These are phyloP conservation scores for Fomitopsis betulina DNA, from an alignment of 1,284 basidiomycete genomes.

Conservation along the genomic window DNA sequence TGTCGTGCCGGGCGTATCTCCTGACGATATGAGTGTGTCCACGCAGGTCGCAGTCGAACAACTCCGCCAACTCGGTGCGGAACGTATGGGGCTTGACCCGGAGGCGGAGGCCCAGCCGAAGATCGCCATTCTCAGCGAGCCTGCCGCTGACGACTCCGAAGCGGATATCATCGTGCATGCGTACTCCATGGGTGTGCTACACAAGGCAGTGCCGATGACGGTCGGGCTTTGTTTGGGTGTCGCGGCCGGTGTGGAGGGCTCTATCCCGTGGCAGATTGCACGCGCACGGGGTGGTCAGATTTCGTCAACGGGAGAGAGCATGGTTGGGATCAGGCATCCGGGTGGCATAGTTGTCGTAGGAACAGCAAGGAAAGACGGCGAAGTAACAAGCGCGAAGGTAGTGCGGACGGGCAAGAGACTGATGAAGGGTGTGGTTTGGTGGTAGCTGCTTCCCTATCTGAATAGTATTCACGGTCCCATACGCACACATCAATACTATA, in stretches of 20 bases:
- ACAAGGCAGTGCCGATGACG: conserved; percentile 74
- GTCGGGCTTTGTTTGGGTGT: conserved; percentile 69
- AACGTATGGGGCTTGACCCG: conserved; percentile 61
- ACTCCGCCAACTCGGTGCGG: conserved; percentile 53
- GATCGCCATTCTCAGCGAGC: conserved; percentile 52
- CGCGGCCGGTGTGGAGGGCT: conserved; percentile 48
- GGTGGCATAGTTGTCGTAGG: conserved; percentile 65
- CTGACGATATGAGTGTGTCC: not conserved
- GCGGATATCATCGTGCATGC: conserved; percentile 58
- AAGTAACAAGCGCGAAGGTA: conserved; percentile 54
- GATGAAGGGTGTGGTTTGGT: conserved; percentile 68
- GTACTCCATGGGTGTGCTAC: conserved; percentile 68
- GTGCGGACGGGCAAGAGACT: conserved; percentile 63
- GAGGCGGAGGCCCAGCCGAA: conserved; percentile 64
- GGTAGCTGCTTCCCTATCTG: conserved; percentile 33
- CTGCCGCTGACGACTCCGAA: conserved; percentile 24
- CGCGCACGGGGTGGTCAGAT: conserved; percentile 6
- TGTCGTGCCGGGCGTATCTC: conserved; percentile 20
- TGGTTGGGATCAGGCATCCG: conserved; percentile 52
- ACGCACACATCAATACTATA: too few relatives aligned
- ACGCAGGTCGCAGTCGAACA: conserved; percentile 41
- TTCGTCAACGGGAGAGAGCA: conserved; percentile 1
- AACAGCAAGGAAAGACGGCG: conserved; percentile 44
- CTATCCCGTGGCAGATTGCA: conserved; percentile 47
- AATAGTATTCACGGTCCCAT: not conserved